Percentiles rank a stretch among this genome's conserved stretches.
These are phyloP conservation scores for Piromyces finnis DNA, from an alignment of 192 early-diverging fungal species.

Conservation along the genomic window DNA sequence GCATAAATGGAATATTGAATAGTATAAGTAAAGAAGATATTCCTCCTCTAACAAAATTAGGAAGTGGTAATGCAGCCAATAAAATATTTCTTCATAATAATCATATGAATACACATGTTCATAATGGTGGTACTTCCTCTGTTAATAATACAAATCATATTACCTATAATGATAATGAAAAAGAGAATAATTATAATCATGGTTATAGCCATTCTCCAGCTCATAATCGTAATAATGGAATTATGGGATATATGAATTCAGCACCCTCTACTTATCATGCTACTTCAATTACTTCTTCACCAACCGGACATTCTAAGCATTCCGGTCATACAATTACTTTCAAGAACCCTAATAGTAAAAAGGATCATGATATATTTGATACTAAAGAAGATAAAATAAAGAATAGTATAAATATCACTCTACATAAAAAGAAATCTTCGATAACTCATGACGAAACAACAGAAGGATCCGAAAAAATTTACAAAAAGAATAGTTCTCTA, in stretches of 20 bases:
- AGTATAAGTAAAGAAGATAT: neutral
- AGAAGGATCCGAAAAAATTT: neutral
- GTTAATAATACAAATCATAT: neutral
- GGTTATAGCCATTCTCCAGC: neutral
- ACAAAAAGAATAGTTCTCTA: neutral
- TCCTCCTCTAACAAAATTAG: neutral
- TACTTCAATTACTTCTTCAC: neutral
- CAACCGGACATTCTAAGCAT: neutral
- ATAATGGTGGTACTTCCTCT: neutral
- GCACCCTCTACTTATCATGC: neutral
- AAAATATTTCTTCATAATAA: neutral
- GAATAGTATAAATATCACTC: neutral
- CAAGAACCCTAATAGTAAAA: neutral
- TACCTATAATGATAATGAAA: neutral
- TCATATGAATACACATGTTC: neutral
- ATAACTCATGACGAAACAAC: neutral
- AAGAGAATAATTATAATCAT: neutral
- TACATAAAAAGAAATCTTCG: neutral
- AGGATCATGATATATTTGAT: neutral
- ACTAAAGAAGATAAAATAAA: neutral
- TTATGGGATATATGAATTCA: neutral
- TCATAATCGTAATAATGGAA: neutral
- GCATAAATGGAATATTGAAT: too few relatives aligned
- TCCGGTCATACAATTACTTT: neutral
- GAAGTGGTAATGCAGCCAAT: neutral